Evolutionary conservation across 108 stramenopile genomes (phyloP), one percentile per base, ranked within the genome.

Genomic region (Skeletonema potamos): DNA sequence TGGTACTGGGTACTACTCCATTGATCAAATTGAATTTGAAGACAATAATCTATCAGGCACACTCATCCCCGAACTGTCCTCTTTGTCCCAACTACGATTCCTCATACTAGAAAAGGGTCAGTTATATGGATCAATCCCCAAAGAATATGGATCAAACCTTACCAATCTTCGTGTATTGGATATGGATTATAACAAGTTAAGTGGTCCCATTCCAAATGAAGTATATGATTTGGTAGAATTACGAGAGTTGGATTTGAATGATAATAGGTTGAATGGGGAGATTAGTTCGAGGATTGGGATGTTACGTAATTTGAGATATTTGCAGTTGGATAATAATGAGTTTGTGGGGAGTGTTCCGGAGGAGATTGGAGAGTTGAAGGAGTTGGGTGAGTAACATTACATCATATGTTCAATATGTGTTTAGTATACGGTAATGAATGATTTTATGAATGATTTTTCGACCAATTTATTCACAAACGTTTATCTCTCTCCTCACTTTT

Each of bases 171-270:
- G 60, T 62, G 36, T 75, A 32, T 54, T 94, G 12, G 88, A 89
- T 74, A 62, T 94, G 26, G 85, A 89, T 30, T 88, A 80, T 66
- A 91, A 94, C 63, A 17, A 81, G 5, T 27, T 76, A 2, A 48
- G 61, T 22, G 92, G 92, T 9, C 6, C 62, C 0, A 64, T 94
- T 27, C 90, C 92, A 2, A 68, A 69, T 46, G 64, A 75, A 4
- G 0, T 76, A 10, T 91, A 70, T 60, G 18, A 11, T 2, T 62
- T 94, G 32, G 72, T 33, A 12, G 75, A 74, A 58, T 76, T 94
- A 15, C 62, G 60, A 36, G 75, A 89, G 39, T 46, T 93, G 51
- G 92, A 93, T 55, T 64, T 93, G 65, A 86, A 93, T 54, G 82
- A 89, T 72, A 93, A 93, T 56, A 48, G 55, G n/a, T 54, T 93